These are phyloP conservation scores for Tulasnella sp. DNA, from an alignment of 768 basidiomycete genomes.

Conservation along the genomic window DNA sequence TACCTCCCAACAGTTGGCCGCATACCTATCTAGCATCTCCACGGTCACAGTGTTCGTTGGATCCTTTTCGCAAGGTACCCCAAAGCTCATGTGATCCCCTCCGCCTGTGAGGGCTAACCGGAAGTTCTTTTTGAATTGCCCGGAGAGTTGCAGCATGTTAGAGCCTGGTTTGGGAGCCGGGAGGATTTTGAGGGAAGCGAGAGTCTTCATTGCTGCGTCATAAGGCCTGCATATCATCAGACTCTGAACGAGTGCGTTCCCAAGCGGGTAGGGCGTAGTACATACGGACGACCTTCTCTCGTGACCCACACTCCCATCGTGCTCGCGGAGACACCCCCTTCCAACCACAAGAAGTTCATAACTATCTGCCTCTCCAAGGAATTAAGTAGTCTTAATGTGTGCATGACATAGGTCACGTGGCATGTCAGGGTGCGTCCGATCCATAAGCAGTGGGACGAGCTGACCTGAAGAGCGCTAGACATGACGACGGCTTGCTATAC, in stretches of 20 bases:
- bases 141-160: conserved; percentile 21
- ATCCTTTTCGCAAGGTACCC: conserved; percentile 57
- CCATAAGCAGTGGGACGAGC: no score
- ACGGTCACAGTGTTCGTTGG: conserved; percentile 32
- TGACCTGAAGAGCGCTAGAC: conserved; percentile 81
- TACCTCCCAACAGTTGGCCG: conserved; percentile 87
- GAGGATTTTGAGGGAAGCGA: conserved; percentile 60
- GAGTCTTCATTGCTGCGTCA: conserved; percentile 50
- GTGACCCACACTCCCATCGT: conserved; percentile 66
- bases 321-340: conserved; percentile 49
- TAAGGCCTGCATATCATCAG: conserved; percentile 44
- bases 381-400: conserved; percentile 46
- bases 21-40: conserved; percentile 64
- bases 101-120: conserved; percentile 82
- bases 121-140: conserved; percentile 65
- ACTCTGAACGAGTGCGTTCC: background rate
- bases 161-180: conserved; percentile 30
- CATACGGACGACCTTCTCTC: conserved; percentile 55
- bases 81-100: conserved; percentile 72
- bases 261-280: background rate
- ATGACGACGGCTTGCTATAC: conserved; percentile 78
- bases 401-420: no score
- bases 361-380: conserved; percentile 75
- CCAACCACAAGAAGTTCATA: conserved; percentile 84
- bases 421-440: no score